A percentile compares a stretch with the other conserved stretches of the same genome.
Conservation (phyloP, 1,284 basidiomycete genomes). For the Meripilus lineatus region DNA sequence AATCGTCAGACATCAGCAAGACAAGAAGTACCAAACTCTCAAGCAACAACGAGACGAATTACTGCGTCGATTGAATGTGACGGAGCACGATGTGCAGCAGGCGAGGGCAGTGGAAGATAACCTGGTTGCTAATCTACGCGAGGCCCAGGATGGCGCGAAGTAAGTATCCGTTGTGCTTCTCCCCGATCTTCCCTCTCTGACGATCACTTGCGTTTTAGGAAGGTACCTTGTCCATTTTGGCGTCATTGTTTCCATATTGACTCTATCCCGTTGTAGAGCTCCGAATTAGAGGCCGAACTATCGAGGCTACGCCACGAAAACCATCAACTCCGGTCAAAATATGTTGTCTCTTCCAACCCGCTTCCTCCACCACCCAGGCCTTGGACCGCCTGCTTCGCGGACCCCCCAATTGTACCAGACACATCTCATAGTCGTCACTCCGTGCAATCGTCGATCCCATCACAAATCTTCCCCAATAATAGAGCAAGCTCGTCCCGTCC, state of each 20-base stretch:
- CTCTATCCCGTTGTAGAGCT: background rate
- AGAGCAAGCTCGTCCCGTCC: too few species aligned
- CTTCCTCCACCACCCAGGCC: slow-evolving; percentile 21
- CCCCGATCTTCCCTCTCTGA: background rate
- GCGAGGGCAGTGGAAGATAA: background rate
- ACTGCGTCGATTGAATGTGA: background rate
- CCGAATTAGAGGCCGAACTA: background rate
- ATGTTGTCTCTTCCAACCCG: slow-evolving; percentile 13
- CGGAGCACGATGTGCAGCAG: background rate
- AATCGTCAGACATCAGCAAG: background rate
- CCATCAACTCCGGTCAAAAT: background rate
- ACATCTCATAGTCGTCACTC: too few species aligned
- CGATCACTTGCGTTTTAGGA: background rate
- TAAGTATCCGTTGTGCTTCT: background rate
- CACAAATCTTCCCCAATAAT: too few species aligned
- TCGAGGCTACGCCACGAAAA: background rate
- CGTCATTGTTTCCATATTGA: background rate
- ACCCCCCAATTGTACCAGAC: too few species aligned
- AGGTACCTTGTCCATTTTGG: background rate
- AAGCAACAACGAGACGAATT: too few species aligned
- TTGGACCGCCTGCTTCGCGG: background rate
- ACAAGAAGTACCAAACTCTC: too few species aligned
- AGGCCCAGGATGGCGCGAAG: background rate
- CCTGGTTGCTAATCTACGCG: too few species aligned
- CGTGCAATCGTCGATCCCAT: too few species aligned